phyloP scores from a whole-genome alignment of 208 protist genomes.

The Trypanosoma rangeli region DNA sequence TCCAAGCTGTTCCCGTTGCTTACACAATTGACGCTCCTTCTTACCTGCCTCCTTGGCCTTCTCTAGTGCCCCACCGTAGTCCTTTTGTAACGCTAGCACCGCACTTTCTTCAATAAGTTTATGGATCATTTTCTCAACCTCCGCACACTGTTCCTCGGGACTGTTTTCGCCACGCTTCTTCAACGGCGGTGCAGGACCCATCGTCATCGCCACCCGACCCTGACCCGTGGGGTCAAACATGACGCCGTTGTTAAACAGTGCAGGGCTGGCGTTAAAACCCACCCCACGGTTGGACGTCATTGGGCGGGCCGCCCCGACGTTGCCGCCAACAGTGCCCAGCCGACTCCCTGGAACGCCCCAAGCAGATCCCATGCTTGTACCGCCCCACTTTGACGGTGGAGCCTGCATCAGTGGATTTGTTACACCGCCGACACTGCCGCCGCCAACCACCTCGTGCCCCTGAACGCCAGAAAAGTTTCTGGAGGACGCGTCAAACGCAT shows the following conservation, averaged over 20 bases:
- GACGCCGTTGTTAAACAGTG: constrained; percentile 30
- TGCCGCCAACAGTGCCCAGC: constrained; percentile 59
- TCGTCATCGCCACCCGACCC: constrained; percentile 42
- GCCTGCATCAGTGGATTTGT: constrained; percentile 75
- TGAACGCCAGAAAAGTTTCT: constrained; percentile 42
- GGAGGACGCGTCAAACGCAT: constrained; percentile 20
- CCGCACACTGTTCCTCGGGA: constrained; percentile 90
- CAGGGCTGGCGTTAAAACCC: constrained; percentile 65
- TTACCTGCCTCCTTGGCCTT: constrained; percentile 95
- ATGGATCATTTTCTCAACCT: constrained; percentile 95
- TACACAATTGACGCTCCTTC: constrained; percentile 90
- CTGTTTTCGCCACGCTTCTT: constrained; percentile 91
- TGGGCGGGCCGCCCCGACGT: constrained; percentile 57
- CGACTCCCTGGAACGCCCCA: constrained; percentile 73
- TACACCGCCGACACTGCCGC: constrained; percentile 17
- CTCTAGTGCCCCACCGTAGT: constrained; percentile 90
- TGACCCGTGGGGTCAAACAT: constrained; percentile 87
- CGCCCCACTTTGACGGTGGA: constrained; percentile 81
- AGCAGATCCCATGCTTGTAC: constrained; percentile 52
- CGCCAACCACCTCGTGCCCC: constrained; percentile 9
- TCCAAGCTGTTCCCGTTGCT: constrained; percentile 88
- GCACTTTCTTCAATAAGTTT: constrained; percentile 94
- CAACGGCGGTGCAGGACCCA: constrained; percentile 87
- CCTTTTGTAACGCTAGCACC: constrained; percentile 82
- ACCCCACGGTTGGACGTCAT: constrained; percentile 94